Evolutionary conservation across 768 basidiomycete genomes (phyloP).

Genomic region (Termitomyces sp.): DNA sequence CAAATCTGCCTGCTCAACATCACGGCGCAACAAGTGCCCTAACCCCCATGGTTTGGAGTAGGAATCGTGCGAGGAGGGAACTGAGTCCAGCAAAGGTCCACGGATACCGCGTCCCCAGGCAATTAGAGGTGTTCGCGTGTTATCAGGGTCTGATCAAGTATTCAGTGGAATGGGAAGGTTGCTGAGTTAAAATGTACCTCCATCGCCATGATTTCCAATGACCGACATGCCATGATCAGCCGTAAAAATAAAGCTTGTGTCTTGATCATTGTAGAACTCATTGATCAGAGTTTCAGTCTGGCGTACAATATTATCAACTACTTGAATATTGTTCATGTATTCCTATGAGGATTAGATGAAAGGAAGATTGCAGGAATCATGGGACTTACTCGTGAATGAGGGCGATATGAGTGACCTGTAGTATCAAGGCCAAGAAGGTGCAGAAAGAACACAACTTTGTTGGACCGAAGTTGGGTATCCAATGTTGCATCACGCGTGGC

Average conservation of each 20-base stretch:
- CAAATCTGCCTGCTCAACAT: slow-evolving; percentile 83
- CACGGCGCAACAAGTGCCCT: slow-evolving; percentile 55
- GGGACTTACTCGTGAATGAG: slow-evolving; percentile 61
- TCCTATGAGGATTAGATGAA: slow-evolving; percentile 40
- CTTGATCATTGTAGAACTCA: slow-evolving; percentile 63
- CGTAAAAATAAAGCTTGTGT: slow-evolving; percentile 77
- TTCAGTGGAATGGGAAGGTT: slow-evolving; percentile 4
- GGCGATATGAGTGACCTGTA: slow-evolving; percentile 83
- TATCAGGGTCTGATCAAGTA: slow-evolving; percentile 70
- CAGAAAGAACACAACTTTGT: slow-evolving; percentile 74
- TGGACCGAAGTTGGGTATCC: slow-evolving; percentile 46
- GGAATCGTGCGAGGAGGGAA: slow-evolving; percentile 62
- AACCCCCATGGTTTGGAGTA: slow-evolving; percentile 68
- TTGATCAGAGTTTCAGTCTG: slow-evolving; percentile 59
- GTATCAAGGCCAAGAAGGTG: slow-evolving; percentile 85
- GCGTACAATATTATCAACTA: slow-evolving; percentile 72
- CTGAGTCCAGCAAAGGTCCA: slow-evolving; percentile 55
- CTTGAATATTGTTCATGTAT: slow-evolving; percentile 81
- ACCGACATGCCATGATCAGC: slow-evolving; percentile 91
- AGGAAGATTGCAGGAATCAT: not conserved
- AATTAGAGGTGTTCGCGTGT: slow-evolving; percentile 80
- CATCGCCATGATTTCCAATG: slow-evolving; percentile 88
- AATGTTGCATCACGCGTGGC: slow-evolving; percentile 52
- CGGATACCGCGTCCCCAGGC: slow-evolving; percentile 81
- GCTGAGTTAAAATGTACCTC: slow-evolving; percentile 43